These are phyloP conservation scores for Dictyostelium intermedium DNA, from an alignment of 78 protist genomes.

Conservation along the genomic window DNA sequence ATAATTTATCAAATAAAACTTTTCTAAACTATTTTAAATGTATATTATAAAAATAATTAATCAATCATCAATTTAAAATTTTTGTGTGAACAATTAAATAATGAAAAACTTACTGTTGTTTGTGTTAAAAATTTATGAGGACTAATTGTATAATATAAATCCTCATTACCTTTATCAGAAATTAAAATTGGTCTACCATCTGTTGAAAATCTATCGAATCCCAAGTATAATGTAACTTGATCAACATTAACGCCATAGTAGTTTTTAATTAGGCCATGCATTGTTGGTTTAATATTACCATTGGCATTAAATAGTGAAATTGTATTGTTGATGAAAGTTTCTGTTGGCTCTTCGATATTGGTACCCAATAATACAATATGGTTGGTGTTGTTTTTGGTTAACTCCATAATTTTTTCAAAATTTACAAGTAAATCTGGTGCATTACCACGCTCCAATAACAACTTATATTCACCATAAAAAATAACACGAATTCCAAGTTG, in stretches of 20 bases:
- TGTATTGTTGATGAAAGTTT: neutral
- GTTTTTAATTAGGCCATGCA: neutral
- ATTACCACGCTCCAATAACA: neutral
- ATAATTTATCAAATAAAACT: constrained; percentile 22
- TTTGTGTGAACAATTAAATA: neutral
- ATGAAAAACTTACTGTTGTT: neutral
- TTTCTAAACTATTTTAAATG: constrained; percentile 1
- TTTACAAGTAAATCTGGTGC: neutral
- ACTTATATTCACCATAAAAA: constrained; percentile 41
- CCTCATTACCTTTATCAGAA: constrained; percentile 21
- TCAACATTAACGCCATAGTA: constrained; percentile 24
- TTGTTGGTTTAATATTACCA: constrained; percentile 9
- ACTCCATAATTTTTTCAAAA: neutral
- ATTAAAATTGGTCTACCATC: constrained; percentile 51
- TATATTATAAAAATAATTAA: neutral
- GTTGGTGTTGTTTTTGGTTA: neutral
- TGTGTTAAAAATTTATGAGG: constrained; percentile 22
- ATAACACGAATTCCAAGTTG: constrained; percentile 4
- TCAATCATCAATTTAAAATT: too few species aligned
- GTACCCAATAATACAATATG: constrained; percentile 33
- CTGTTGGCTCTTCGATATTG: neutral
- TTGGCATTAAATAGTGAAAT: neutral
- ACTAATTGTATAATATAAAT: constrained; percentile 23
- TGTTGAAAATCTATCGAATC: constrained; percentile 42
- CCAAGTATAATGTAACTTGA: constrained; percentile 14